These are phyloP conservation scores for Lichtheimia hyalospora DNA, from an alignment of 371 early-diverging fungal genomes.

Conservation along the genomic window DNA sequence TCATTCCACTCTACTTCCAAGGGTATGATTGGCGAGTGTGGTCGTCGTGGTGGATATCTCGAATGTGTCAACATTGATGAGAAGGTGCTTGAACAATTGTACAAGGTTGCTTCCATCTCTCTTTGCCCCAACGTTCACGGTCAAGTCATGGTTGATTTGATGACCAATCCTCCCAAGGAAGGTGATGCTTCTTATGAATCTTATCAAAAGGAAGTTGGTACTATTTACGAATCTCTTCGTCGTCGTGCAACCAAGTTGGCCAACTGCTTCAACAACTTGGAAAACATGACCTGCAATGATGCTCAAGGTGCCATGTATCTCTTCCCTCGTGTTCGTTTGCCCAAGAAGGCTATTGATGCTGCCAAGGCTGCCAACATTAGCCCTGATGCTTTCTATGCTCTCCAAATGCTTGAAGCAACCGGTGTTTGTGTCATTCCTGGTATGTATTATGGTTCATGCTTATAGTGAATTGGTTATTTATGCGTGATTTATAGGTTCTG, in stretches of 20 bases:
- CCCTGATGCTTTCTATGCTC: conserved; percentile 71
- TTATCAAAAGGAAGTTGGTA: conserved; percentile 73
- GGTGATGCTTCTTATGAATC: conserved; percentile 80
- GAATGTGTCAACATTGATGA: conserved; percentile 86
- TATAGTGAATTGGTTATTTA: conserved; percentile 10
- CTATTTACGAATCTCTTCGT: conserved; percentile 82
- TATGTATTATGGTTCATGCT: conserved; percentile 3
- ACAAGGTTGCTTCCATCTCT: conserved; percentile 91
- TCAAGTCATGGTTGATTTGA: conserved; percentile 87
- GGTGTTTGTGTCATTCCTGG: conserved; percentile 40
- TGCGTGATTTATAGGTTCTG: conserved; percentile 47
- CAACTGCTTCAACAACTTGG: conserved; percentile 78
- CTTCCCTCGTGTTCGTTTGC: conserved; percentile 84
- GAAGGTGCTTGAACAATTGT: conserved; percentile 77
- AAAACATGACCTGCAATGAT: conserved; percentile 85
- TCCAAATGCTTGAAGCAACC: conserved; percentile 91
- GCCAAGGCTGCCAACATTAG: conserved; percentile 62
- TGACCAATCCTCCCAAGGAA: conserved; percentile 87
- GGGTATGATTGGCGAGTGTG: conserved; percentile 98
- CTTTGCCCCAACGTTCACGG: conserved; percentile 91
- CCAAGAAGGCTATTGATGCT: conserved; percentile 70
- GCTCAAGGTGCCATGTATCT: conserved; percentile 96
- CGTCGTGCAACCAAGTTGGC: conserved; percentile 79
- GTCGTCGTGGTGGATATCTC: conserved; percentile 97
- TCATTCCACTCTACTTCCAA: conserved; percentile 97